phyloP scores from a whole-genome alignment of 176 grass and related monocot species.

The Avena eriantha region DNA sequence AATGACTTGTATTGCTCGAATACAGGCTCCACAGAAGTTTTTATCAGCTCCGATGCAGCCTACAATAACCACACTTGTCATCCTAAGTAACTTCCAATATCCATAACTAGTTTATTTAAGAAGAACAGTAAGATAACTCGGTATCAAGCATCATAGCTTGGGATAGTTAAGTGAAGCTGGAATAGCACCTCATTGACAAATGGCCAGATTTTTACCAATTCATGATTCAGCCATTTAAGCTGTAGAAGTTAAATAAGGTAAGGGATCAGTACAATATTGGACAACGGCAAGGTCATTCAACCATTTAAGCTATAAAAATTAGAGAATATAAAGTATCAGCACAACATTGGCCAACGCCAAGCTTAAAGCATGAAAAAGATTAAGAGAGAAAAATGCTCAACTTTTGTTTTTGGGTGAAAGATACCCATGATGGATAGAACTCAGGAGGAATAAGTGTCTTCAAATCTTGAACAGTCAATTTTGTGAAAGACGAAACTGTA shows the following conservation, averaged over 20 bases:
- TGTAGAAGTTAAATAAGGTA: constrained; percentile 44
- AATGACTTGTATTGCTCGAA: constrained; percentile 97
- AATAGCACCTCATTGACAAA: constrained; percentile 78
- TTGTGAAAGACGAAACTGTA: constrained; percentile 68
- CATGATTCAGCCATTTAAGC: constrained; percentile 94
- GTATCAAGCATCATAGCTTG: constrained; percentile 33
- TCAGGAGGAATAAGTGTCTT: constrained; percentile 72
- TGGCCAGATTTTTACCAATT: constrained; percentile 91
- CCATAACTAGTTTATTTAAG: constrained; percentile 45
- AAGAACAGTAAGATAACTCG: constrained; percentile 21
- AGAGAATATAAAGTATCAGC: constrained; percentile 47
- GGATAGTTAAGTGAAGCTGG: constrained; percentile 30
- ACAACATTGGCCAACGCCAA: constrained; percentile 19
- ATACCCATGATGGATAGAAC: constrained; percentile 97
- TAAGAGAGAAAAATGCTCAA: constrained; percentile 56
- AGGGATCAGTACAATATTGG: constrained; percentile 50
- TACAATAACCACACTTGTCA: constrained; percentile 52
- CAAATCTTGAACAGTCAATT: constrained; percentile 80
- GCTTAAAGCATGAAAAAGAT: constrained; percentile 1
- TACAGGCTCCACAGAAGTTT: constrained; percentile 86
- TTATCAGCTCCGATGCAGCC: constrained; percentile 97
- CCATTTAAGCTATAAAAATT: constrained; percentile 74
- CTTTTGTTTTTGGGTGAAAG: constrained; percentile 89
- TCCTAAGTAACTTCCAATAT: constrained; percentile 29
- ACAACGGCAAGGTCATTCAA: constrained; percentile 46